Evolutionary conservation across 1,139 yeast genomes (phyloP).

Genomic region (Suhomyces bolitotheri): DNA sequence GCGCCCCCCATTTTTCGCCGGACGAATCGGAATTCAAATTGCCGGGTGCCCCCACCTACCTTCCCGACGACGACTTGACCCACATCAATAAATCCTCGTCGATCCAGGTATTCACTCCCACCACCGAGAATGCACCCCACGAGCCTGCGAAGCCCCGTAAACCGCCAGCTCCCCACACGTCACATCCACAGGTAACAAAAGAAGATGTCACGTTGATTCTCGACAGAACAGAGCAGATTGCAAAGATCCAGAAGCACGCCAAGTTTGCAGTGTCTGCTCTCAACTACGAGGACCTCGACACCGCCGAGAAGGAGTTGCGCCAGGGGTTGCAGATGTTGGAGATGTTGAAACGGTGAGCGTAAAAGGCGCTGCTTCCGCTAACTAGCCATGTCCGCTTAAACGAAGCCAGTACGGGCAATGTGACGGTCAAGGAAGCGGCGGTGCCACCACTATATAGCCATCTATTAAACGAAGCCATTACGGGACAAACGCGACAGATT

Average conservation of each 20-base stretch:
- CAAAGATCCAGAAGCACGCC: constrained; percentile 81
- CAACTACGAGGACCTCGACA: constrained; percentile 81
- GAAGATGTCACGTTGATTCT: constrained; percentile 53
- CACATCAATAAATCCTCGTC: constrained; percentile 42
- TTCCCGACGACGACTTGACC: constrained; percentile 43
- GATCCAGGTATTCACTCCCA: constrained; percentile 40
- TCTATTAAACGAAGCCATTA: no score
- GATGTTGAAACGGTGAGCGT: constrained; percentile 11
- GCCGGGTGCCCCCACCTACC: constrained; percentile 47
- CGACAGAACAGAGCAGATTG: constrained; percentile 58
- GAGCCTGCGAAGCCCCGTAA: neutral
- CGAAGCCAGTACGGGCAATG: no score
- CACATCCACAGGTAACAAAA: constrained; percentile 23
- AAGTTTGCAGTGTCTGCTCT: constrained; percentile 92
- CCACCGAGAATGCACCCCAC: constrained; percentile 1
- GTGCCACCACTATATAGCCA: no score
- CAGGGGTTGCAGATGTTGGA: constrained; percentile 55
- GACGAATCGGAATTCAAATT: constrained; percentile 23
- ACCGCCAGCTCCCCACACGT: constrained; percentile 1
- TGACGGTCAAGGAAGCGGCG: no score
- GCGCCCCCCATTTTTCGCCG: constrained; percentile 10
- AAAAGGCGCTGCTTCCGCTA: no score
- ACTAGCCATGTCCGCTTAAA: no score
- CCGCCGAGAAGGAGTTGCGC: constrained; percentile 76
- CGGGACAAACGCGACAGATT: no score